These are phyloP conservation scores for Puccinia hordei DNA, from an alignment of 1,284 basidiomycete species.

Conservation along the genomic window DNA sequence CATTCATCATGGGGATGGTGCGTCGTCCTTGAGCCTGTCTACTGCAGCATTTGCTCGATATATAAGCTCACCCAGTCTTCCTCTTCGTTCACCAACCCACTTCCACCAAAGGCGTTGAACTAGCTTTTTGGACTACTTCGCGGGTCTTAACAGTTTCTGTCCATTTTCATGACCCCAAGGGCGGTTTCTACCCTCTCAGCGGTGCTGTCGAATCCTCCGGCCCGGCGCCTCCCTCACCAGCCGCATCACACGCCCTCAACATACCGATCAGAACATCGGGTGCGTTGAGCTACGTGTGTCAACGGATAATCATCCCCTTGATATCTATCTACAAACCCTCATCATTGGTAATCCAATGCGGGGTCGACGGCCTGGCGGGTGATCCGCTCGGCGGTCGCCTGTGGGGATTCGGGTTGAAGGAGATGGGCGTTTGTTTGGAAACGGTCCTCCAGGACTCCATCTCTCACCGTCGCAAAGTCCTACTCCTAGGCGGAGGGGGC, in stretches of 20 bases:
- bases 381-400: conserved; percentile 70
- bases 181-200: conserved; percentile 70
- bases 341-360: conserved; percentile 79
- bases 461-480: conserved; percentile 67
- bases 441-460: conserved; percentile 68
- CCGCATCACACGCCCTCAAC: conserved; percentile 51
- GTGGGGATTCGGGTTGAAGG: conserved; percentile 75
- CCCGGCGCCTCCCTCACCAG: conserved; percentile 60
- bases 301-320: conserved; percentile 66
- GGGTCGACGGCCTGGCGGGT: conserved; percentile 78
- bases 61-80: conserved; percentile 54
- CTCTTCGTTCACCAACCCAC: conserved; percentile 74
- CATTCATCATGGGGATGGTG: conserved; percentile 86
- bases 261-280: conserved; percentile 50
- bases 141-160: conserved; percentile 64
- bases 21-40: too few relatives aligned
- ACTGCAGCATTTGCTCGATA: conserved; percentile 60
- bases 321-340: conserved; percentile 72
- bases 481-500: conserved; percentile 65
- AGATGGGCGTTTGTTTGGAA: conserved; percentile 69
- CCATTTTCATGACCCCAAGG: conserved; percentile 67
- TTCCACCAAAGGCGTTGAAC: conserved; percentile 64
- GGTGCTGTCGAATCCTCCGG: conserved; percentile 61
- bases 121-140: conserved; percentile 60
- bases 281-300: conserved; percentile 69